Percentiles rank a stretch among this genome's conserved stretches.
phyloP scores from a whole-genome alignment of 768 basidiomycete species.

The Hydnum rufescens region DNA sequence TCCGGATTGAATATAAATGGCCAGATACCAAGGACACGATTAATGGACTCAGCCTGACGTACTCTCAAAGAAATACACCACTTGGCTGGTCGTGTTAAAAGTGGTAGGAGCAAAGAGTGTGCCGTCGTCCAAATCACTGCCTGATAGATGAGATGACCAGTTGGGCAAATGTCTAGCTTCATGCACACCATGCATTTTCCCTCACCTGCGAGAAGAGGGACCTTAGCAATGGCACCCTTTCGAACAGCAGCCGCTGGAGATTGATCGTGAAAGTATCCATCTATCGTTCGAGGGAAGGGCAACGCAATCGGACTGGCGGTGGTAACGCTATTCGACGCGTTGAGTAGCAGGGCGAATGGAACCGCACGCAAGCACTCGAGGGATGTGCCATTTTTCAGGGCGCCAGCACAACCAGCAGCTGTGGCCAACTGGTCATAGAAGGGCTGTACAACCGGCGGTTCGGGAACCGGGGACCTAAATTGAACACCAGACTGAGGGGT shows the following conservation, averaged over 20 bases:
- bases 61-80: neutral
- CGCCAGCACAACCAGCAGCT: neutral
- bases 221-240: neutral
- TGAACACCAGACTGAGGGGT: neutral
- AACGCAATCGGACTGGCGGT: neutral
- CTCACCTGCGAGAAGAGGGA: neutral
- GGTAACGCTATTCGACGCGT: neutral
- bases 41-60: neutral
- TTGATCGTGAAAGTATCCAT: neutral
- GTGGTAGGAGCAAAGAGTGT: neutral
- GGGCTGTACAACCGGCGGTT: neutral
- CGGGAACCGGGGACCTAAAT: neutral
- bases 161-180: no score
- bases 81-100: neutral
- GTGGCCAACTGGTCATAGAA: neutral
- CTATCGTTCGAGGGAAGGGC: neutral
- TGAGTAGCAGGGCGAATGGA: neutral
- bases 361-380: neutral
- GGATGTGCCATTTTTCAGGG: neutral
- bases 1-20: neutral
- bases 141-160: no score
- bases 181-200: no score
- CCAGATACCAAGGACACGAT: neutral
- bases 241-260: neutral
- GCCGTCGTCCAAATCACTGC: neutral